Evolutionary conservation across 1,284 basidiomycete genomes (phyloP).

Genomic region (Leccinum insolens): DNA sequence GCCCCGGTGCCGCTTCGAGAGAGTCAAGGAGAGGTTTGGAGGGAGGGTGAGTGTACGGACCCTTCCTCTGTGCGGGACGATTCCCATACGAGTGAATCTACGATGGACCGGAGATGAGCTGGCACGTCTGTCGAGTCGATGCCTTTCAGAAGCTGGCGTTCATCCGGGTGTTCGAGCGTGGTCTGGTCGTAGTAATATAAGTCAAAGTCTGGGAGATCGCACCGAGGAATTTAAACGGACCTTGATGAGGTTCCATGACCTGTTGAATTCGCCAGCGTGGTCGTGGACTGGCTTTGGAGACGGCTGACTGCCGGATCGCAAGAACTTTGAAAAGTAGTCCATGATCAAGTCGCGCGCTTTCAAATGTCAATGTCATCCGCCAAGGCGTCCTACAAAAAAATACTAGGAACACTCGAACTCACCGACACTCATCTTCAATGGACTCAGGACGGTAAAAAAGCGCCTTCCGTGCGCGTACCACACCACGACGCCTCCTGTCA

Average conservation of each 20-base stretch:
- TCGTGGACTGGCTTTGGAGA: slow-evolving; percentile 59
- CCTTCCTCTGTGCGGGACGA: slow-evolving; percentile 82
- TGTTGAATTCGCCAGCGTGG: slow-evolving; percentile 70
- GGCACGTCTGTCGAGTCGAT: slow-evolving; percentile 86
- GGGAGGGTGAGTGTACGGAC: slow-evolving; percentile 48
- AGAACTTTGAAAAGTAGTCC: slow-evolving; percentile 84
- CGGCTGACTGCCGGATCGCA: slow-evolving; percentile 55
- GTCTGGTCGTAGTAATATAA: slow-evolving; percentile 46
- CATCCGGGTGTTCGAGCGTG: slow-evolving; percentile 78
- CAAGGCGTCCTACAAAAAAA: slow-evolving; percentile 81
- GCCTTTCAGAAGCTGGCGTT: slow-evolving; percentile 79
- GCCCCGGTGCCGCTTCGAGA: slow-evolving; percentile 73
- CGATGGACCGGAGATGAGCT: slow-evolving; percentile 76
- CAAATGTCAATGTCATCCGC: slow-evolving; percentile 49
- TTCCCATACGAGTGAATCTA: slow-evolving; percentile 87
- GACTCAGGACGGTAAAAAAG: slow-evolving; percentile 68
- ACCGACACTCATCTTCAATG: slow-evolving; percentile 69
- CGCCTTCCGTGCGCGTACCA: slow-evolving; percentile 62
- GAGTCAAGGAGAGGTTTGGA: slow-evolving; percentile 15
- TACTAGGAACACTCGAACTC: slow-evolving; percentile 69
- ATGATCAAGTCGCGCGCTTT: background rate
- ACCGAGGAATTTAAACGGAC: slow-evolving; percentile 38
- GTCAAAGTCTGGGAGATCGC: background rate
- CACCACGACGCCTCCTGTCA: slow-evolving; percentile 64
- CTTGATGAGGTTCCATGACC: slow-evolving; percentile 73